Evolutionary conservation across 257 asterid species (phyloP), one percentile per base, ranked within the genome.

Genomic region (Capsicum chinense): DNA sequence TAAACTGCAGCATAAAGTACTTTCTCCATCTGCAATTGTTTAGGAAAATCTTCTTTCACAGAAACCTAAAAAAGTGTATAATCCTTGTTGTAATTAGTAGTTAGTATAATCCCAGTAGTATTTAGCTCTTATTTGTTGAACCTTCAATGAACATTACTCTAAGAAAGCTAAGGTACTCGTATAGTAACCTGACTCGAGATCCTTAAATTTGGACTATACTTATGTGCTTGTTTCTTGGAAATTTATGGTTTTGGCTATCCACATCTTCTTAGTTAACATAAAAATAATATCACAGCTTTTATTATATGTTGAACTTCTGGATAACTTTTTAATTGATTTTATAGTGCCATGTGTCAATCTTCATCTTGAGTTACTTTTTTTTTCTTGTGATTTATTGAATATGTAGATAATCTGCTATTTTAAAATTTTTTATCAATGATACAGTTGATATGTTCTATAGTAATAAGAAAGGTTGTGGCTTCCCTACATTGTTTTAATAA

Each of bases 371-470:
- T 48, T 69, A 47, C 17, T 66, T 78, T 42, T 68, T 21, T 17
- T 5, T 9, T 35, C 74, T 63, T 39, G 19, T 12, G 62, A 58
- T 56, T 68, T 71, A 14, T 19, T 42, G 86, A 78, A 35, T 70
- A 70, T 37, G 68, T 60, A 42, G 17, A 39, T 68, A 0, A 33
- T 47, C 12, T 80, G 81, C 47, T 76, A 0, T 26, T 79, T 57
- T 35, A 33, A 81, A 66, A 80, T 79, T 48, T 87, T 92, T 33
- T 33, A 60, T 60, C 13, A 4, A 60, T 60, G 12, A 60, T 60
- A 37, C 42, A n/a, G 2, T 12, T 60, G 35, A 60, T 60, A n/a
- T 3, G 37, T 39, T 69, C 56, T 69, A 42, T 42, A 21, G 9
- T 47, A 69, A 16, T 69, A 42, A 69, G 33, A 42, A 69, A 39